Conservation (phyloP, 2,329 filamentous ascomycete species). For the Ceratocystis huliohia region DNA sequence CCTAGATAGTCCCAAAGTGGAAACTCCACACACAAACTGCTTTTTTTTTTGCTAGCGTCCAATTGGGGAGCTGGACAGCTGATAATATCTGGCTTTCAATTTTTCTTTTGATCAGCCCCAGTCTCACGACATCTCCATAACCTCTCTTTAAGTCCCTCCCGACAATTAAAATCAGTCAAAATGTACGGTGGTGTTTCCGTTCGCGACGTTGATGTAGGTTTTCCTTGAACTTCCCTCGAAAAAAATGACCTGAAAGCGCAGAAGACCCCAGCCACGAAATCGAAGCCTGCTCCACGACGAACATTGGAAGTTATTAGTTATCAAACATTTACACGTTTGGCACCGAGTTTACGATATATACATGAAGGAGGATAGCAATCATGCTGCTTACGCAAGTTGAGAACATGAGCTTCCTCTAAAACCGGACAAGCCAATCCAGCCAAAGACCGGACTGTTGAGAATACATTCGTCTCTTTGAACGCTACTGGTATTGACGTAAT, state of each 20-base stretch:
- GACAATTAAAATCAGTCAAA: conserved; percentile 43
- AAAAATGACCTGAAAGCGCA: conserved; percentile 22
- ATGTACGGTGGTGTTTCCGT: conserved; percentile 71
- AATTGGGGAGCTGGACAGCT: not conserved
- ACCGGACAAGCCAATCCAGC: not conserved
- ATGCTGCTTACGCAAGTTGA: no score
- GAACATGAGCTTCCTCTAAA: no score
- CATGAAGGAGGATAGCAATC: not conserved
- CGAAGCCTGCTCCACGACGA: conserved; percentile 12
- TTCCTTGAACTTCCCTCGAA: conserved; percentile 12
- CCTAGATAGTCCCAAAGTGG: conserved; percentile 11
- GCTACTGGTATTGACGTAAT: not conserved
- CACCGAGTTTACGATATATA: not conserved
- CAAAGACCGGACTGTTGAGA: not conserved
- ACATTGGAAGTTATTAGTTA: not conserved
- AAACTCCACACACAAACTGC: conserved; percentile 13
- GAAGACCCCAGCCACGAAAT: conserved; percentile 2
- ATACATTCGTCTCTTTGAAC: not conserved
- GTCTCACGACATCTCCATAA: conserved; percentile 13
- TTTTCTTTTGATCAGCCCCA: conserved; percentile 6
- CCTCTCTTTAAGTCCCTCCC: conserved; percentile 19
- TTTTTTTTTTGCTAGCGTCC: not conserved
- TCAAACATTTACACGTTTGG: not conserved
- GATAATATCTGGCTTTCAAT: conserved; percentile 15
- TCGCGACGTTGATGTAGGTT: conserved; percentile 73